A percentile compares a stretch with the other conserved stretches of the same genome.
These are phyloP conservation scores for Aurifilum marmelostoma DNA, from an alignment of 2,329 filamentous ascomycete genomes.

Conservation along the genomic window DNA sequence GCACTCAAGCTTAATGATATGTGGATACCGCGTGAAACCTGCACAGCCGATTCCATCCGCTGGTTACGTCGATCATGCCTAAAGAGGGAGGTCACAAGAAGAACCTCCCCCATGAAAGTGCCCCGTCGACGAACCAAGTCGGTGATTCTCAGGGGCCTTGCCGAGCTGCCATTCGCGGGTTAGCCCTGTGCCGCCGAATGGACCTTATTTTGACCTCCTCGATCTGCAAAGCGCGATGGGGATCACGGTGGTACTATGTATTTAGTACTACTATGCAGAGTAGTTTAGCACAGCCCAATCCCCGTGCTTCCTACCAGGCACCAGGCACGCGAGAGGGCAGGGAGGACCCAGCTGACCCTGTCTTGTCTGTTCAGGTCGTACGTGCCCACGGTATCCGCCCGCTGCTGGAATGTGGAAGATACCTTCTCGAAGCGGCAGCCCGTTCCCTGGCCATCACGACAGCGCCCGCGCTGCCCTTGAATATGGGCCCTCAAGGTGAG, in stretches of 20 bases:
- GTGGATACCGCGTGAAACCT: background rate
- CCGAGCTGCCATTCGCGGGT: constrained; percentile 11
- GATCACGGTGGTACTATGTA: too few relatives aligned
- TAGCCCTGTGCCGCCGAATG: background rate
- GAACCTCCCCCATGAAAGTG: background rate
- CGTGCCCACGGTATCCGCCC: background rate
- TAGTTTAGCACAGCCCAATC: background rate
- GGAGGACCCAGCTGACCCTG: background rate
- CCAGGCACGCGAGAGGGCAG: too few relatives aligned
- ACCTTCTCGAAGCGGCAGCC: constrained; percentile 30
- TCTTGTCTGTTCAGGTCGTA: background rate
- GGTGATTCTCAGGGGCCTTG: background rate
- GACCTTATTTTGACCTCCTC: constrained; percentile 10
- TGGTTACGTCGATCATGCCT: background rate
- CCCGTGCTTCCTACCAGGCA: too few relatives aligned
- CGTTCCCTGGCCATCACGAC: constrained; percentile 9
- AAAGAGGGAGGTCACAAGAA: background rate
- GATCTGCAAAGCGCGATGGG: background rate
- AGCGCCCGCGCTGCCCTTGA: background rate
- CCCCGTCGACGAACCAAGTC: background rate
- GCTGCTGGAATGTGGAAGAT: constrained; percentile 1
- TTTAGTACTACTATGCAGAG: background rate
- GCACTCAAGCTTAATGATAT: background rate
- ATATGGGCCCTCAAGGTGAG: background rate
- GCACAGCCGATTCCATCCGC: constrained; percentile 3